phyloP scores from a whole-genome alignment of 2,329 filamentous ascomycete species.

The Verticillium longisporum region DNA sequence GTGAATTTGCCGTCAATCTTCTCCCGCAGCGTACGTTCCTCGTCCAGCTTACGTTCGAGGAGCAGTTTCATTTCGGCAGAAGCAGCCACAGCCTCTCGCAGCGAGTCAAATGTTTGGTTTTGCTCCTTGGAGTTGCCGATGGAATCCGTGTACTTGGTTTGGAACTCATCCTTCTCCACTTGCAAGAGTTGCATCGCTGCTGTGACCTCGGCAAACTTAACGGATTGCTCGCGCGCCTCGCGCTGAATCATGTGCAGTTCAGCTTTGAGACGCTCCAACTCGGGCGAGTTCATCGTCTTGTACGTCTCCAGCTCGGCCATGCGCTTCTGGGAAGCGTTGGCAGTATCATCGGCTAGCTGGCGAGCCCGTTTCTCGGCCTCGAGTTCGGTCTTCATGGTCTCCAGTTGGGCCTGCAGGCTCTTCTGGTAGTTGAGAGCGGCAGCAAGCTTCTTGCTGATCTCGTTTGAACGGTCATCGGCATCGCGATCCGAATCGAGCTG shows the following conservation, averaged over 20 bases:
- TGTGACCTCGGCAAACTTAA: constrained; percentile 69
- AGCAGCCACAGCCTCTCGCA: constrained; percentile 71
- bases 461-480: constrained; percentile 58
- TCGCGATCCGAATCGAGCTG: constrained; percentile 56
- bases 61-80: constrained; percentile 71
- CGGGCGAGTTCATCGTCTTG: constrained; percentile 74
- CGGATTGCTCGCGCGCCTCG: constrained; percentile 71
- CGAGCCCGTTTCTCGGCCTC: constrained; percentile 75
- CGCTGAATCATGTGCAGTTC: constrained; percentile 78
- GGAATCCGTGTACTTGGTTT: constrained; percentile 60
- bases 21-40: constrained; percentile 73
- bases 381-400: constrained; percentile 62
- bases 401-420: constrained; percentile 72
- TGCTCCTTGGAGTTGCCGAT: constrained; percentile 63
- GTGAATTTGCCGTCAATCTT: constrained; percentile 68
- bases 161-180: constrained; percentile 79
- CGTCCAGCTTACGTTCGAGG: constrained; percentile 74
- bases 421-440: constrained; percentile 69
- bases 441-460: constrained; percentile 80
- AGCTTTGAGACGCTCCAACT: constrained; percentile 77
- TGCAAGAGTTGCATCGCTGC: constrained; percentile 68
- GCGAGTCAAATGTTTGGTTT: constrained; percentile 61
- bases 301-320: constrained; percentile 78
- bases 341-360: constrained; percentile 81
- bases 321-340: constrained; percentile 73